Evolutionary conservation across 495 filamentous ascomycete species (phyloP), one percentile per base, ranked within the genome.

Genomic region (Podospora fimiseda): DNA sequence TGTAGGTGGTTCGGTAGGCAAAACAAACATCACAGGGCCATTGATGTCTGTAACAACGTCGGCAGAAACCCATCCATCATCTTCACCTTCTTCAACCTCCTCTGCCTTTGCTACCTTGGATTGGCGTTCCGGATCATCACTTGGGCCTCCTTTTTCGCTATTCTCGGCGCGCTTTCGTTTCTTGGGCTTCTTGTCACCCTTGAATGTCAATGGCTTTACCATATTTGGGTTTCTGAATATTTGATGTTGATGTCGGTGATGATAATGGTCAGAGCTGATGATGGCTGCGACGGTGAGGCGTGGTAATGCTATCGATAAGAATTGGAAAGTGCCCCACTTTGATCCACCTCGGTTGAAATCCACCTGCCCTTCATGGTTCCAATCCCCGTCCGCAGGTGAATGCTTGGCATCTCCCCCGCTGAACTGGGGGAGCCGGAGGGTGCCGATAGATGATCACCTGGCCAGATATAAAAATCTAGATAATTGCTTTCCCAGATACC

Each of bases 171-270:
- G 78, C 73, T 95, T 97, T 65, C 90, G 80, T 70, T 96, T 97
- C 67, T 94, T 97, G 20, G 82, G 71, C 70, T 92, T 91, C 67
- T 90, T 96, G 69, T 98, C 94, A 74, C 93, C 93, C 74, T 98
- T 98, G 76, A 98, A 98, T 36, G 80, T 75, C 41, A 98, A 76
- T 41, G 92, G 80, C 67, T 94, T 96, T 48, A 95, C 78, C 81
- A 84, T 84, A 4, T 52, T 57, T 57, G 39, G 8, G 9, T 27
- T 27, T 36, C 23, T 14, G n/a, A 8, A 11, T 6, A 24, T 47
- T 47, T 24, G 19, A 22, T 9, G 16, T 16, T 11, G 43, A 21
- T 41, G 30, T 37, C n/a, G 19, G 7, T 42, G 13, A 46, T 21
- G 39, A 51, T 27, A 8, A 13, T 7, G 11, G 16, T 41, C 13